These are phyloP conservation scores for Phycomyces nitens DNA, from an alignment of 192 early-diverging fungal species.

Conservation along the genomic window DNA sequence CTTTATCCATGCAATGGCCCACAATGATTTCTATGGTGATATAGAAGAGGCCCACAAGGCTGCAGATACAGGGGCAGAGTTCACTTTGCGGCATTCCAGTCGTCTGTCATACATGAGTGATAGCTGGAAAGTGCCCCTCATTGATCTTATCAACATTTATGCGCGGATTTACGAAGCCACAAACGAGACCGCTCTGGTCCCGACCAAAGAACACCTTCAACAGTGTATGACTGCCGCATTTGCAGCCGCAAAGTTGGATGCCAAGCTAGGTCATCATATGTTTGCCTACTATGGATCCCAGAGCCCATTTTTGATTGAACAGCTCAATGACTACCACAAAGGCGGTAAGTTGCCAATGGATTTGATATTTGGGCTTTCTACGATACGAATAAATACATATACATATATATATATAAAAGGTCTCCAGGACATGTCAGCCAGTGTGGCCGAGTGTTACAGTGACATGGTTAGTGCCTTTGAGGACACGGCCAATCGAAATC, in stretches of 20 bases:
- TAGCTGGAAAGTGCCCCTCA: constrained; percentile 60
- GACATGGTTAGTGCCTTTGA: constrained; percentile 45
- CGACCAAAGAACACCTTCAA: constrained; percentile 34
- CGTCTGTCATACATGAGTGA: constrained; percentile 19
- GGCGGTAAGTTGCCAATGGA: constrained; percentile 48
- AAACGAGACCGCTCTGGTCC: constrained; percentile 18
- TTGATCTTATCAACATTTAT: constrained; percentile 65
- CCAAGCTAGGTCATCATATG: constrained; percentile 50
- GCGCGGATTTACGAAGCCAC: constrained; percentile 39
- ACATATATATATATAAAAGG: constrained; percentile 34
- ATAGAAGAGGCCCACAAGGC: constrained; percentile 47
- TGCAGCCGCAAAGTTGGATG: constrained; percentile 54
- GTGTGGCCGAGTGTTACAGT: constrained; percentile 55
- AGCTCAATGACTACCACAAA: constrained; percentile 64
- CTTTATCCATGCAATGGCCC: constrained; percentile 54
- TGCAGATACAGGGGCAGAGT: constrained; percentile 67
- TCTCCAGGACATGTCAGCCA: constrained; percentile 57
- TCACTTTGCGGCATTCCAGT: constrained; percentile 48
- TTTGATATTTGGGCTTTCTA: constrained; percentile 33
- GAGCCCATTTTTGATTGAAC: constrained; percentile 74
- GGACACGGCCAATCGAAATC: constrained; percentile 12
- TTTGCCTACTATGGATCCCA: constrained; percentile 56
- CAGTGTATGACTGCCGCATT: constrained; percentile 62
- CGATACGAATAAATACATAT: background rate
- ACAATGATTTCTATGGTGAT: constrained; percentile 46